phyloP scores from a whole-genome alignment of 352 stramenopile genomes.

The Halophytophthora batemanensis region DNA sequence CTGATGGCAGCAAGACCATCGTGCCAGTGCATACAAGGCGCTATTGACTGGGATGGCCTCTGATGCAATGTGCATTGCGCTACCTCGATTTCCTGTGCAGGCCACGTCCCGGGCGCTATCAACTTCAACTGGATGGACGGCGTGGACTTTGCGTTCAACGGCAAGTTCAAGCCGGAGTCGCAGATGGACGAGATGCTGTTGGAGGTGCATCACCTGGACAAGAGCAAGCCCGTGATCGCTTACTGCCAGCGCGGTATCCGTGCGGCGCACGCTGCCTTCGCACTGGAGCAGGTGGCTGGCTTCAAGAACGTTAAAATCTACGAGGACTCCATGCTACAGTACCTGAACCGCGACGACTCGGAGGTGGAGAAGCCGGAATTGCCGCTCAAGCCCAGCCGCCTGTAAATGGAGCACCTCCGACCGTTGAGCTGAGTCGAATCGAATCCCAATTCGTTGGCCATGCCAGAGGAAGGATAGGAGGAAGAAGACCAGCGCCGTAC shows the following conservation, averaged over 20 bases:
- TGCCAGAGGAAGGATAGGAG: too few species aligned
- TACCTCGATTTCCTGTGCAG: too few species aligned
- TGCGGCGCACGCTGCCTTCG: conserved; percentile 64
- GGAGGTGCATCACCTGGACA: conserved; percentile 32
- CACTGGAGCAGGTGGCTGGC: conserved; percentile 56
- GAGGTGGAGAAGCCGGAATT: conserved; percentile 39
- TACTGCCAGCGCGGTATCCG: conserved; percentile 78
- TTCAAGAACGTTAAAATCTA: conserved; percentile 60
- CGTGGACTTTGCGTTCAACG: conserved; percentile 42
- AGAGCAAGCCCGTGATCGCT: conserved; percentile 54
- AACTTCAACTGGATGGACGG: conserved; percentile 74
- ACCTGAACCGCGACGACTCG: conserved; percentile 69
- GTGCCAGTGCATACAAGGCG: too few species aligned
- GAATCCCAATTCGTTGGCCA: too few species aligned
- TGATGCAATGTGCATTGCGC: too few species aligned
- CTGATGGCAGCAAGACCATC: too few species aligned
- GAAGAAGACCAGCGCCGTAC: too few species aligned
- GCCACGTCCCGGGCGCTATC: conserved; percentile 65
- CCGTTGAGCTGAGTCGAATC: too few species aligned
- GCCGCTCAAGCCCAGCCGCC: too few species aligned
- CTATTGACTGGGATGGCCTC: too few species aligned
- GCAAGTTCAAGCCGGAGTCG: conserved; percentile 55
- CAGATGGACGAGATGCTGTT: conserved; percentile 52
- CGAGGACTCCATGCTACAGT: conserved; percentile 78
- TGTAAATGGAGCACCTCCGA: too few species aligned